Evolutionary conservation across 306 rosid genomes (phyloP).

Genomic region (Gillenia trifoliata): DNA sequence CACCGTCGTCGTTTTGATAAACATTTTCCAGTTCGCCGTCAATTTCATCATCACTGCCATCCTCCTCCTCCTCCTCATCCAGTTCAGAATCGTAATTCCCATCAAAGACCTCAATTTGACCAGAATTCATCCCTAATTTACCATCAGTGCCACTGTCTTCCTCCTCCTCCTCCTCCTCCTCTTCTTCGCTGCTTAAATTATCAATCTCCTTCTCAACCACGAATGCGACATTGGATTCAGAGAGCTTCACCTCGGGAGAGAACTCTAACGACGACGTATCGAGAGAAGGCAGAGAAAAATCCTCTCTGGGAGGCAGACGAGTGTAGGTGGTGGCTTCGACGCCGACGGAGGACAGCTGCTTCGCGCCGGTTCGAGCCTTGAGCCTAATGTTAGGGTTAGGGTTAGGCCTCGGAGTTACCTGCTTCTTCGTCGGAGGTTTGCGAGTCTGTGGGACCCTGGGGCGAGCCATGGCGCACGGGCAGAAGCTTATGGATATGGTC

Average conservation of each 20-base stretch:
- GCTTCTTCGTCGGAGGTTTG: constrained; percentile 25
- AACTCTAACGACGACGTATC: neutral
- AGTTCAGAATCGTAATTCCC: constrained; percentile 29
- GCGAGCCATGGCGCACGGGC: constrained; percentile 47
- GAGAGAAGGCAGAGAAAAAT: constrained; percentile 33
- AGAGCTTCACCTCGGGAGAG: constrained; percentile 63
- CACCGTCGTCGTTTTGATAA: constrained; percentile 4
- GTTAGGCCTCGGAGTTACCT: constrained; percentile 20
- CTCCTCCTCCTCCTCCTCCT: constrained; percentile 7
- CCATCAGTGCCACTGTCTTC: neutral
- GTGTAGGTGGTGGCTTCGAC: constrained; percentile 83
- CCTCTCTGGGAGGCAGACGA: constrained; percentile 79
- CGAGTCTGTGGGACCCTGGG: constrained; percentile 41
- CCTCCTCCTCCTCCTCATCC: constrained; percentile 26
- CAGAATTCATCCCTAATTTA: constrained; percentile 16
- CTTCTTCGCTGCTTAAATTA: constrained; percentile 21
- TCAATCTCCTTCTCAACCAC: constrained; percentile 21
- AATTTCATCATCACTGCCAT: constrained; percentile 11
- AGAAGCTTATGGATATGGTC: constrained; percentile 43
- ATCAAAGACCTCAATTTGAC: constrained; percentile 26
- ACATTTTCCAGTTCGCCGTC: constrained; percentile 19
- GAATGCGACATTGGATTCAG: constrained; percentile 40
- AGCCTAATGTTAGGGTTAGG: constrained; percentile 23
- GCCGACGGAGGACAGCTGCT: constrained; percentile 36
- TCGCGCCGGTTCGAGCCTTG: constrained; percentile 22